Evolutionary conservation across 371 early-diverging fungal species (phyloP), one percentile per base, ranked within the genome.

Genomic region (Parasitella parasitica): DNA sequence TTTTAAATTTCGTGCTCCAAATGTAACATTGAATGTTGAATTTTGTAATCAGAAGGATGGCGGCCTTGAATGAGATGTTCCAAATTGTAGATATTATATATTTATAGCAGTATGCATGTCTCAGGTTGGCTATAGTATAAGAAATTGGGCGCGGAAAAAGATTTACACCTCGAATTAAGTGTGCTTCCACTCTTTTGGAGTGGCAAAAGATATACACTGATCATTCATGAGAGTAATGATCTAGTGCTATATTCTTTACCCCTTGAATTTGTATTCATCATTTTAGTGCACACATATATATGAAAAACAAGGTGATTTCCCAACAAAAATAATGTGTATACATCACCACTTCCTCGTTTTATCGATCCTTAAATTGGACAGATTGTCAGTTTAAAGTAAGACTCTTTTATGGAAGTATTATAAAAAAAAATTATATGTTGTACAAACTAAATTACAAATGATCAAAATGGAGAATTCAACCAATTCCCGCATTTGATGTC

Each of bases 311-410:
- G 53, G 24, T 53, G 35, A 36, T 36, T 53, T 53, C 35, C 43
- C 43, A 20, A 43, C 43, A 43, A 43, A 15, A 49, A 28, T 49
- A 49, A 49, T 27, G n/a, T 28, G 13, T 49, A 27, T 24, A 36
- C 26, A 16, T 13, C 26, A 32, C 8, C n/a, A 18, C 24, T 41
- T 32, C 54, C 65, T 59, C 65, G 60, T 65, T 65, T 49, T n/a
- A n/a, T 59, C 53, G 16, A 49, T 54, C 22, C 65, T 54, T 28
- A 38, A 27, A 59, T 54, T 54, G 37, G 65, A 55, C 39, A 65
- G 65, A 65, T 65, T 65, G 49, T 65, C 60, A 46, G 38, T 37
- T 59, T 48, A 65, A 54, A 55, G 65, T 54, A 65, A 59, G 54
- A 8, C 49, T 49, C 46, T 59, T 59, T 18, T 34, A 18, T 46